Evolutionary conservation across 73 alveolate species (phyloP).

Genomic region (Tetrahymena elliotti): DNA sequence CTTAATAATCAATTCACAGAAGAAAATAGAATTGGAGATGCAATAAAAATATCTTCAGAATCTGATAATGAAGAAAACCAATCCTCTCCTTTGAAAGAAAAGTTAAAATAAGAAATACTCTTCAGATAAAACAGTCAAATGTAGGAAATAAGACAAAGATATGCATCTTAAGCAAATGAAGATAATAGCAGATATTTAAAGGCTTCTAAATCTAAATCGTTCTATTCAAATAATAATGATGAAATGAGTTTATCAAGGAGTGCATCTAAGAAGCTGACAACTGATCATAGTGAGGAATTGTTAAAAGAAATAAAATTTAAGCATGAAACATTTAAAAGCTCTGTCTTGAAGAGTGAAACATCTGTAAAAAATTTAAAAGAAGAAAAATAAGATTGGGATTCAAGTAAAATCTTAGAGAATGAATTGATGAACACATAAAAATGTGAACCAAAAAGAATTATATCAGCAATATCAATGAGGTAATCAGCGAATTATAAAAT

Average conservation of each 20-base stretch:
- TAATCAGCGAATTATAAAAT: neutral
- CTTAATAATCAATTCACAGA: neutral
- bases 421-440: neutral
- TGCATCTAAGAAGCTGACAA: neutral
- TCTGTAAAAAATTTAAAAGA: neutral
- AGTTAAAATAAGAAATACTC: neutral
- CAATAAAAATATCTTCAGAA: neutral
- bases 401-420: neutral
- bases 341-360: neutral
- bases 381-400: neutral
- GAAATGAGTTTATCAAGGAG: neutral
- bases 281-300: neutral
- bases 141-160: neutral
- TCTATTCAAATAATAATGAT: neutral
- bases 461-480: neutral
- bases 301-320: neutral
- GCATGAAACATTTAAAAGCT: neutral
- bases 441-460: neutral
- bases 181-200: neutral
- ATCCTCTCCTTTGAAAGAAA: neutral
- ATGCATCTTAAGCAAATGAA: neutral
- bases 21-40: neutral
- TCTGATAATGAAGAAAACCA: neutral
- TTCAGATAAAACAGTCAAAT: neutral
- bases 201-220: neutral